Evolutionary conservation across 805 yeast genomes (phyloP).

Genomic region (Kodamaea hsintzibuensis): DNA sequence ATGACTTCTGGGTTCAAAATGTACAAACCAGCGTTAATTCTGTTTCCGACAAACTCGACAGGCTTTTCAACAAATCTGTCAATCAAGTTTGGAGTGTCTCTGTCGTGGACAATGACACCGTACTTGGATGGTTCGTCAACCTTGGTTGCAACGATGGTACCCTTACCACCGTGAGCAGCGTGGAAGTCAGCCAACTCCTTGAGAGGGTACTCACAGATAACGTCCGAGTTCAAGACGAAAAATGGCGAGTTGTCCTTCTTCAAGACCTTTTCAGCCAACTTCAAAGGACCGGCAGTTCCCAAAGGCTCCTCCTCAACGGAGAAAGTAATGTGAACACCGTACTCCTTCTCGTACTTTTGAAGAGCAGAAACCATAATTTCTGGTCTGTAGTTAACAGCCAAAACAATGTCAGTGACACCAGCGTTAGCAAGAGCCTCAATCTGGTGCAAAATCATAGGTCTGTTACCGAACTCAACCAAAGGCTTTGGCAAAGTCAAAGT

Average conservation of each 20-base stretch:
- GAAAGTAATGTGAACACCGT: conserved; percentile 93
- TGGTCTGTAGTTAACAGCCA: conserved; percentile 99
- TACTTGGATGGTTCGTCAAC: conserved; percentile 99
- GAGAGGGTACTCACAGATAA: conserved; percentile 98
- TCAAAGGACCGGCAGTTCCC: conserved; percentile 99
- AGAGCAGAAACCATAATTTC: conserved; percentile 97
- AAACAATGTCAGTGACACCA: conserved; percentile 97
- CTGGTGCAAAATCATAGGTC: conserved; percentile 98
- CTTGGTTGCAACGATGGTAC: conserved; percentile 98
- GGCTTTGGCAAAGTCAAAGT: conserved; percentile 96
- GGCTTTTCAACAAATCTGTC: conserved; percentile 99
- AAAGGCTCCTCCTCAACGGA: conserved; percentile 99
- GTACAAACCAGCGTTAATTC: conserved; percentile 99
- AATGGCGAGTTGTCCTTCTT: conserved; percentile 95
- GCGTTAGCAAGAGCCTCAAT: conserved; percentile 97
- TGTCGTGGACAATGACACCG: conserved; percentile 98
- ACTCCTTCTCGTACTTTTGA: conserved; percentile 90
- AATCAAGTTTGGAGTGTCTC: conserved; percentile 90
- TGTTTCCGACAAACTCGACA: conserved; percentile 98
- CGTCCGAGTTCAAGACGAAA: conserved; percentile 97
- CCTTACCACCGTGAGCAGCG: conserved; percentile 93
- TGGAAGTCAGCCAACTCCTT: conserved; percentile 90
- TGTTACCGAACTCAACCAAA: conserved; percentile 95
- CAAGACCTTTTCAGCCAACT: conserved; percentile 91
- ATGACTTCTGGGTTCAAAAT: conserved; percentile 96